Evolutionary conservation across 1,284 basidiomycete species (phyloP), one percentile per base, ranked within the genome.

Genomic region (Puccinia triticina): DNA sequence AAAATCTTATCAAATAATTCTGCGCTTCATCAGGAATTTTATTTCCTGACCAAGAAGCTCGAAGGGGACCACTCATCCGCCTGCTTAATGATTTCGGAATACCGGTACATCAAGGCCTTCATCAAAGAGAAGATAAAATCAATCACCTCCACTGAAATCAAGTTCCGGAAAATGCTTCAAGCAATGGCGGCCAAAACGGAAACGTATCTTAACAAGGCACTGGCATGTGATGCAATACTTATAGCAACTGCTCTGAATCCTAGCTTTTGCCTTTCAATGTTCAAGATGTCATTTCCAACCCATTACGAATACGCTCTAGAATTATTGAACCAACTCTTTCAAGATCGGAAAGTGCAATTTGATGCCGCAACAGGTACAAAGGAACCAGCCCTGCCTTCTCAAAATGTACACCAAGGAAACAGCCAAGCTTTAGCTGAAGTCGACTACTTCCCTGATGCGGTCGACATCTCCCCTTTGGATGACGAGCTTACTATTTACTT

Each of bases 221-320:
- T 71, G 23, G 8, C 5, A 11, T 46, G n/a, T 26, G 26, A 71
- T 71, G 67, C 23, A 48, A 48, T 71, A 18, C 46, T 71, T 3
- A 48, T 71, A 37, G 67, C 46, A 29, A 71, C 67, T 7, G 40
- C 23, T 11, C 40, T 71, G 40, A 71, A 71, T 71, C 67, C 67
- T 11, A 46, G 67, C 16, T 71, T 71, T 26, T 23, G 67, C 11
- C n/a, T 64, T 16, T 64, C 21, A 64, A 64, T 64, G 12, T 64
- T 64, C 61, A n/a, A 64, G 61, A 29, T 53, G 23, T 53, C 3
- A 10, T 72, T 53, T 32, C 69, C 69, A 26, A 43, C 5, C 10
- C 43, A 72, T 11, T 43, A 72, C 14, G 4, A 10, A 8, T 72
- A 72, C 18, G 29, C 46, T 43, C n/a, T 32, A 3, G 46, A 72